Evolutionary conservation across 192 early-diverging fungal species (phyloP).

Genomic region (Coemansia sp.): DNA sequence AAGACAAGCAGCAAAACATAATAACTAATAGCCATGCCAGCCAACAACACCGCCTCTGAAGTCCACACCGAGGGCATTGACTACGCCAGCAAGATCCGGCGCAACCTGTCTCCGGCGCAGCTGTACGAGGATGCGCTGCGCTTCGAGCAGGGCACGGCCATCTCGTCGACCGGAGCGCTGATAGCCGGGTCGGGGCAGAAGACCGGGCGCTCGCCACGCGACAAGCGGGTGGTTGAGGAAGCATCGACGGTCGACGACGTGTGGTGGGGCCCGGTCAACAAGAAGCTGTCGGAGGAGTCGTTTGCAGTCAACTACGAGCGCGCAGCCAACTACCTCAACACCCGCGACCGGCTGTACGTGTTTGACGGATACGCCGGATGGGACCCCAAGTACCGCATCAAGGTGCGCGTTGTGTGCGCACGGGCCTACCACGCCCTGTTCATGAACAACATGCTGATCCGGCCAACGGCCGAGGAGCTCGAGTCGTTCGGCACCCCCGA

Average conservation of each 20-base stretch:
- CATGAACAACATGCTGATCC: slow-evolving; percentile 99
- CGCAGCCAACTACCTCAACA: slow-evolving; percentile 96
- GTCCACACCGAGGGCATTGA: slow-evolving; percentile 49
- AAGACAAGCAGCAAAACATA: neutral
- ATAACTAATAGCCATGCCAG: slow-evolving; percentile 22
- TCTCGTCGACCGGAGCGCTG: slow-evolving; percentile 91
- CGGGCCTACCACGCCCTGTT: slow-evolving; percentile 96
- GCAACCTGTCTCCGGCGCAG: slow-evolving; percentile 81
- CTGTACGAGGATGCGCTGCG: slow-evolving; percentile 94
- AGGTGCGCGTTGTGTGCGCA: slow-evolving; percentile 92
- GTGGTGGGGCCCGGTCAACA: slow-evolving; percentile 99
- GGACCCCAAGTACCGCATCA: slow-evolving; percentile 98
- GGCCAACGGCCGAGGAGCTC: slow-evolving; percentile 88
- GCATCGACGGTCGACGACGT: slow-evolving; percentile 78
- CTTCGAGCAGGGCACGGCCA: slow-evolving; percentile 77
- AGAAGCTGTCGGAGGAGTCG: slow-evolving; percentile 74
- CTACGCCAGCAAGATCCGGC: slow-evolving; percentile 65
- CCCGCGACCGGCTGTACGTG: slow-evolving; percentile 87
- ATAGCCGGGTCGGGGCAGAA: slow-evolving; percentile 90
- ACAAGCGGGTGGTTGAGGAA: slow-evolving; percentile 98
- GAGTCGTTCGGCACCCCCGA: slow-evolving; percentile 92
- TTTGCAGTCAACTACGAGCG: slow-evolving; percentile 97
- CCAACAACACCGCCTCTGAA: slow-evolving; percentile 5
- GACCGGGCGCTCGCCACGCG: slow-evolving; percentile 90
- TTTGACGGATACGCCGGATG: slow-evolving; percentile 98